These are phyloP conservation scores for Annona cherimola DNA, from an alignment of 164 flowering plant genomes.

Conservation along the genomic window DNA sequence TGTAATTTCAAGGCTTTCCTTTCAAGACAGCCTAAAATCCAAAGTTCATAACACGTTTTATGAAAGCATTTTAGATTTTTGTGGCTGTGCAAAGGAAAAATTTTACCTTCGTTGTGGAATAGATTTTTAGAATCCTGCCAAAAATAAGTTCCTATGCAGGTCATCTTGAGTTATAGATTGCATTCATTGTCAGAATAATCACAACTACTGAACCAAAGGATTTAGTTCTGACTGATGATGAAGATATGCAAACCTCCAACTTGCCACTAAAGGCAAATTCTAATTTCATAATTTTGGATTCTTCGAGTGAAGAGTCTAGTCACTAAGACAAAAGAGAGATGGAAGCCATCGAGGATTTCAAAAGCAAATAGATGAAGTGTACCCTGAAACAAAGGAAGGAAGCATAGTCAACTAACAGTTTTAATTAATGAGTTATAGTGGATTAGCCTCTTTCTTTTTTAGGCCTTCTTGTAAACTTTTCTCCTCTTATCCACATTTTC, in stretches of 20 bases:
- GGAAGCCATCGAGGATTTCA: slow-evolving; percentile 77
- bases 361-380: slow-evolving; percentile 85
- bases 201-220: slow-evolving; percentile 50
- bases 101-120: slow-evolving; percentile 28
- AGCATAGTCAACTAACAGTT: slow-evolving; percentile 72
- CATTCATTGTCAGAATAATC: slow-evolving; percentile 45
- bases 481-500: neutral
- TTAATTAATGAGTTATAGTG: neutral
- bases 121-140: slow-evolving; percentile 21
- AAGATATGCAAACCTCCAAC: slow-evolving; percentile 5
- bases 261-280: slow-evolving; percentile 19
- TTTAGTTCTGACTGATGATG: slow-evolving; percentile 25
- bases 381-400: slow-evolving; percentile 97
- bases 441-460: neutral
- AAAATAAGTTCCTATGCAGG: slow-evolving; percentile 20
- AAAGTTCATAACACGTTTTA: slow-evolving; percentile 28
- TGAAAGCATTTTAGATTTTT: slow-evolving; percentile 18
- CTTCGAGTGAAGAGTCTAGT: slow-evolving; percentile 26
- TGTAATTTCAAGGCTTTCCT: slow-evolving; percentile 48
- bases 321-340: slow-evolving; percentile 54
- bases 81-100: slow-evolving; percentile 28
- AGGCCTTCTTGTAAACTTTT: neutral
- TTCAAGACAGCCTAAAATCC: slow-evolving; percentile 29
- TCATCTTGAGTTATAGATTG: slow-evolving; percentile 13
- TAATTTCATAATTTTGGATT: slow-evolving; percentile 10